Evolutionary conservation across 192 early-diverging fungal species (phyloP), one percentile per base, ranked within the genome.

Genomic region (Helicostylum pulchrum): DNA sequence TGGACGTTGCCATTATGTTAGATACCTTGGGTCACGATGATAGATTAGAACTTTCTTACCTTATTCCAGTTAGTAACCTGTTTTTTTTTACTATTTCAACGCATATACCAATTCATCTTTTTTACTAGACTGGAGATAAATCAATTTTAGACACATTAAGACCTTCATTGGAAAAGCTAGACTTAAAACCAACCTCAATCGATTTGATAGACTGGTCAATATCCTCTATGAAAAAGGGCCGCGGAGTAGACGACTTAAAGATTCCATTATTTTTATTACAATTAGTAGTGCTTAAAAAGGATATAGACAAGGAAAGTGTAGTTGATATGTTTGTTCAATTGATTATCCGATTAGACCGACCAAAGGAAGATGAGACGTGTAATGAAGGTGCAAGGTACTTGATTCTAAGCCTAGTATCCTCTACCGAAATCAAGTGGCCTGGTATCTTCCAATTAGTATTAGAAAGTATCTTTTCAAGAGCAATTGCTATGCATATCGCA

Each of bases 1-100:
- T 71, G n/a, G 69, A 71, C 26, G 69, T 71, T 0, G 69, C 69
- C 0, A 51, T 71, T 15, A 65, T 71, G 56, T 30, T 71, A 4
- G 63, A 71, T 20, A 71, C 63, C 11, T 21, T 71, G 9, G 63
- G 57, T 4, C 55, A 71, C 53, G 63, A 71, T 14, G 47, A 56
- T 31, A 31, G 62, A 12, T 42, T 71, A 1, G 20, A 44, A 17
- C 34, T 71, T 19, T 46, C 23, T 21, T 50, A 60, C 26, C 44
- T 71, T 12, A 60, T 65, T 26, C 69, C 63, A 17, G 68, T 64
- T 64, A 52, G 19, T 23, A 12, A 31, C 12, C 10, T 12, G 10
- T 5, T 12, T 30, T 30, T 15, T 30, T 34, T n/a, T 32, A 54
- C 48, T 8, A 4, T 8, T 46, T 15, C 44, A 9, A 46, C 10